A percentile compares a stretch with the other conserved stretches of the same genome.
Evolutionary conservation across 1,284 basidiomycete species (phyloP).

Genomic region (Schizophyllum amplum): DNA sequence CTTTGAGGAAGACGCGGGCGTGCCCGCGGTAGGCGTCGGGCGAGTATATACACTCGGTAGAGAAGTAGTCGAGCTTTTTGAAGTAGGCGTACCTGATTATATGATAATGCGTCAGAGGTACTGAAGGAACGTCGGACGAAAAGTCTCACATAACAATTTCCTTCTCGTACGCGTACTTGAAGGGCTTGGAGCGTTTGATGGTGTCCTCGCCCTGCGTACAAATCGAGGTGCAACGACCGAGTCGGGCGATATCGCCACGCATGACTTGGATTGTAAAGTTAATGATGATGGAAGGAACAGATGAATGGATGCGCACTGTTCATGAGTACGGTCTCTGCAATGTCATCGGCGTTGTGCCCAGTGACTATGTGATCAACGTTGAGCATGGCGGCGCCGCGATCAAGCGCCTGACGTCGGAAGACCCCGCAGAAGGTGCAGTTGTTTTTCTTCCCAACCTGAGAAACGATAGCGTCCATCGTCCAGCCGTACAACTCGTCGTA

Average conservation of each 20-base stretch:
- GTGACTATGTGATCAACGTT: conserved; percentile 97
- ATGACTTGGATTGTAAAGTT: conserved; percentile 56
- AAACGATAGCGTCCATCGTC: conserved; percentile 98
- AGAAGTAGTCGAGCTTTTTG: conserved; percentile 98
- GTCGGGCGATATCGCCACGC: conserved; percentile 91
- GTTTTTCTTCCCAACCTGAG: conserved; percentile 92
- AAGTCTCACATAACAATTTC: conserved; percentile 95
- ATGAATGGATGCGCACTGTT: conserved; percentile 66
- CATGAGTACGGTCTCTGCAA: conserved; percentile 98
- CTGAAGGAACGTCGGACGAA: neutral
- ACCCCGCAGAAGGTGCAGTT: conserved; percentile 99
- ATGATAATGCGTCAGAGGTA: conserved; percentile 5
- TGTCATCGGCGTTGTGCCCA: conserved; percentile 98
- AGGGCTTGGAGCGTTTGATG: conserved; percentile 95
- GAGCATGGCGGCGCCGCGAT: conserved; percentile 85
- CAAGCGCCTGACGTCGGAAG: conserved; percentile 92
- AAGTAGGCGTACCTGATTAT: conserved; percentile 90
- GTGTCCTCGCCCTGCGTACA: conserved; percentile 92
- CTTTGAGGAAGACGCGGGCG: conserved; percentile 90
- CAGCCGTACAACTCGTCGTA: conserved; percentile 98
- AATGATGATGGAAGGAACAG: conserved; percentile 11
- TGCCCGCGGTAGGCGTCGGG: conserved; percentile 98
- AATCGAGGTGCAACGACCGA: conserved; percentile 91
- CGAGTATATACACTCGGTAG: conserved; percentile 98
- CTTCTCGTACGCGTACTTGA: conserved; percentile 99